Evolutionary conservation across 495 filamentous ascomycete genomes (phyloP).

Genomic region (Penicillium turbatum): DNA sequence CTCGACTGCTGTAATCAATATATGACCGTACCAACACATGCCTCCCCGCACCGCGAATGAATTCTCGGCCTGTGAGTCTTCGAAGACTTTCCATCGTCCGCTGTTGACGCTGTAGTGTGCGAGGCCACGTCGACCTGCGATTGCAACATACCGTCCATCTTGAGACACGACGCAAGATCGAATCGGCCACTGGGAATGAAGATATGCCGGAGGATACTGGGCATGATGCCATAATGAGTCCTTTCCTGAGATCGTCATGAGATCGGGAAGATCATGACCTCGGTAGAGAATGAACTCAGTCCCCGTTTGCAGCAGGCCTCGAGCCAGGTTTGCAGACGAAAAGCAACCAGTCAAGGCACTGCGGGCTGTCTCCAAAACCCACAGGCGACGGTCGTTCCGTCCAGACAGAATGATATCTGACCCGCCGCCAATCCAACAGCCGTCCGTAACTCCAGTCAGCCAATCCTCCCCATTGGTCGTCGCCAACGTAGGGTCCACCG

Average conservation of each 20-base stretch:
- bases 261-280: constrained; percentile 84
- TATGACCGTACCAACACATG: constrained; percentile 98
- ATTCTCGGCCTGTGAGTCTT: constrained; percentile 74
- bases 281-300: constrained; percentile 85
- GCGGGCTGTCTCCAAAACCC: constrained; percentile 85
- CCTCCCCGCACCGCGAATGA: constrained; percentile 89
- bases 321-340: constrained; percentile 80
- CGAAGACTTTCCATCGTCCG: constrained; percentile 93
- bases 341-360: constrained; percentile 89
- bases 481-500: constrained; percentile 59
- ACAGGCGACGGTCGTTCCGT: constrained; percentile 68
- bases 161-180: constrained; percentile 77
- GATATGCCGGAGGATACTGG: constrained; percentile 77
- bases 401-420: constrained; percentile 75
- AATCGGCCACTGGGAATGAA: constrained; percentile 90
- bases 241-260: constrained; percentile 90
- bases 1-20: constrained; percentile 91
- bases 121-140: constrained; percentile 86
- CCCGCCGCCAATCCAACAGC: constrained; percentile 81
- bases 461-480: constrained; percentile 69
- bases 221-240: constrained; percentile 88
- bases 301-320: constrained; percentile 82
- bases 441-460: constrained; percentile 69
- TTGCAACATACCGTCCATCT: constrained; percentile 90
- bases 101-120: constrained; percentile 95